Percentiles rank a stretch among this genome's conserved stretches.
These are phyloP conservation scores for Tieghemiomyces parasiticus DNA, from an alignment of 192 early-diverging fungal genomes.

Conservation along the genomic window DNA sequence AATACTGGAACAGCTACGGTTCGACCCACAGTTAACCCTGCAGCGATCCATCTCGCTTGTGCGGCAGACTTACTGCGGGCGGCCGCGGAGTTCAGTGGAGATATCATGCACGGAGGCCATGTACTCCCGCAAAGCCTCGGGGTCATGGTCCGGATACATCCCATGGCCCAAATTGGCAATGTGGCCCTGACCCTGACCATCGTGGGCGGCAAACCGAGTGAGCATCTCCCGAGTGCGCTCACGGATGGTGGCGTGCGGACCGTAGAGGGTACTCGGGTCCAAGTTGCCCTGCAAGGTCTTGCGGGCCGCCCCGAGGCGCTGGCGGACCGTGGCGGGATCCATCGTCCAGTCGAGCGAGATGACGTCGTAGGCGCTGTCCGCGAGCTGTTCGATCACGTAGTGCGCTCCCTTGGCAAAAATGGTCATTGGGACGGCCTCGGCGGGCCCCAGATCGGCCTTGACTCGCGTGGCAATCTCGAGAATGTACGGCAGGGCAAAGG, in stretches of 20 bases:
- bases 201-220: conserved; percentile 49
- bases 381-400: conserved; percentile 64
- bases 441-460: conserved; percentile 30
- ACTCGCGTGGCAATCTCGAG: conserved; percentile 63
- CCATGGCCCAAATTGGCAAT: conserved; percentile 98
- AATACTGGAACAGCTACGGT: neutral
- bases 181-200: conserved; percentile 27
- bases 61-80: neutral
- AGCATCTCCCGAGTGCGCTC: conserved; percentile 65
- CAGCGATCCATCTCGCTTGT: neutral
- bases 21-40: neutral
- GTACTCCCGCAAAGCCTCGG: conserved; percentile 51
- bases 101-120: conserved; percentile 51
- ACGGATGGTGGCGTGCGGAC: conserved; percentile 51
- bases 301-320: conserved; percentile 14
- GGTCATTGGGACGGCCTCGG: conserved; percentile 58
- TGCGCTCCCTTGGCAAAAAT: conserved; percentile 90
- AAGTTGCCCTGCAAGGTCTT: conserved; percentile 80
- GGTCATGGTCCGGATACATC: conserved; percentile 72
- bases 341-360: conserved; percentile 89
- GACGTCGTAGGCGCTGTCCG: conserved; percentile 58
- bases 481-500: conserved; percentile 84
- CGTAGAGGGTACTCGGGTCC: conserved; percentile 79
- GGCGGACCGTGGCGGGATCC: conserved; percentile 33
- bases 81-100: conserved; percentile 25